Percentiles rank a stretch among this genome's conserved stretches.
These are phyloP conservation scores for Leucocoprinus leucothites DNA, from an alignment of 768 basidiomycete genomes.

Conservation along the genomic window DNA sequence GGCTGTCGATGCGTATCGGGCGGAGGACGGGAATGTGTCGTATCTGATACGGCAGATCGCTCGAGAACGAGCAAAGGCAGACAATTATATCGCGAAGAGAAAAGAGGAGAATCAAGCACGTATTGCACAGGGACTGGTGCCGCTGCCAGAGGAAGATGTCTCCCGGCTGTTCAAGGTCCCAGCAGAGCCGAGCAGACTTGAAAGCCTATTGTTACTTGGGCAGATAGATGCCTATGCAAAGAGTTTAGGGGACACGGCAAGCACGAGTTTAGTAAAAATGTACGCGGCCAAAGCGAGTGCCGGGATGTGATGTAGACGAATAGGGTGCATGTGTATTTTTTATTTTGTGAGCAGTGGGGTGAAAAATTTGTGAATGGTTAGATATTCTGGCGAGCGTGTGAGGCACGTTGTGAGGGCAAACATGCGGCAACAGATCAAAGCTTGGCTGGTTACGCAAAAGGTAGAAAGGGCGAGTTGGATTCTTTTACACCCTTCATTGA, in stretches of 20 bases:
- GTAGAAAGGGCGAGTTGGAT: too few relatives aligned
- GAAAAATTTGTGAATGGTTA: neutral
- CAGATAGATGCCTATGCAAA: conserved; percentile 86
- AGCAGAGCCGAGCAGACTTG: conserved; percentile 82
- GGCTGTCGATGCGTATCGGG: conserved; percentile 79
- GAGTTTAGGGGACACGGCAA: conserved; percentile 63
- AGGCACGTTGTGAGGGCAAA: conserved; percentile 12
- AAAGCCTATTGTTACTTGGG: conserved; percentile 81
- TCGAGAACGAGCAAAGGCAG: conserved; percentile 77
- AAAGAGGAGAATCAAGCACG: conserved; percentile 85
- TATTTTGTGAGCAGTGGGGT: too few relatives aligned
- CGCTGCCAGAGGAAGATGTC: conserved; percentile 86
- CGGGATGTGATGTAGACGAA: conserved; percentile 11
- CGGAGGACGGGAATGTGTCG: conserved; percentile 90
- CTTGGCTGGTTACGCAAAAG: neutral
- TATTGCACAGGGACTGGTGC: conserved; percentile 77
- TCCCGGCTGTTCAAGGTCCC: conserved; percentile 85
- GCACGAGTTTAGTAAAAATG: conserved; percentile 79
- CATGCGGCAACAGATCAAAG: conserved; percentile 5
- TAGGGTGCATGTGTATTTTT: neutral
- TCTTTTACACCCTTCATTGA: neutral
- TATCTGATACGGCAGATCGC: conserved; percentile 87
- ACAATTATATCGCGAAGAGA: conserved; percentile 76
- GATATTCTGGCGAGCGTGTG: neutral
- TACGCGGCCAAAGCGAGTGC: conserved; percentile 51